Base-by-base conservation (phyloP, 2,329 filamentous ascomycete genomes). In the Arthroderma uncinatum region DNA sequence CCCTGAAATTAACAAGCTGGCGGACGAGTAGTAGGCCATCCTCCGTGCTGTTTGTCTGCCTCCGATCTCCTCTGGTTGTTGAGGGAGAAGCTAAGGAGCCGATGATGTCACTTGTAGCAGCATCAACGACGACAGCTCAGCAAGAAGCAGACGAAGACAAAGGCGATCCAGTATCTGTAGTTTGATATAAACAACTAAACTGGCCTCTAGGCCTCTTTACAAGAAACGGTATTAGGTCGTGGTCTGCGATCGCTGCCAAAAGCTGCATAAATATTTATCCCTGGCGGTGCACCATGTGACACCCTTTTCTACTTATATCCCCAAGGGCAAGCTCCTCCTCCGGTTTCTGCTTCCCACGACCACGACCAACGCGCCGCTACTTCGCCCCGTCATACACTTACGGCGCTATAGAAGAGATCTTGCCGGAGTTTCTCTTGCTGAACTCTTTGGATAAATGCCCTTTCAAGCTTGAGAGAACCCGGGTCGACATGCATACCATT, bases 101-200 rank as follows among this genome's bases (percentile, higher is more conserved):
- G 44, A 48, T 48, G 44, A 48, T 48, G 44, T 48, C 44, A 48
- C 44, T 48, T 28, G 44, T 25, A 48, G 44, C 12, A 28, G 44
- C 44, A 30, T 48, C n/a, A n/a, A n/a, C 10, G 4, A 5, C 19
- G 44, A 21, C 25, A 21, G 23, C 33, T 6, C 10, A 48, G 25
- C 21, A 25, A 4, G 44, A 30, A n/a, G 9, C 5, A 16, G 21
- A 12, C 40, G 40, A 30, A 48, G 7, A 30, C 4, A 21, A 48
- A 21, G 25, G 21, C 21, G 21, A 48, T 48, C 10, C 16, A 21
- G 39, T 42, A 40, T 14, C 37, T 16, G n/a, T n/a, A n/a, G n/a
- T n/a, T n/a, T n/a, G n/a, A n/a, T n/a, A 23, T n/a, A 42, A 19
- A 42, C 39, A 42, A 42, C 39, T n/a, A n/a, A n/a, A n/a, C n/a